Conservation (phyloP, 2,329 filamentous ascomycete species). For the Cryphonectria carpinicola region DNA sequence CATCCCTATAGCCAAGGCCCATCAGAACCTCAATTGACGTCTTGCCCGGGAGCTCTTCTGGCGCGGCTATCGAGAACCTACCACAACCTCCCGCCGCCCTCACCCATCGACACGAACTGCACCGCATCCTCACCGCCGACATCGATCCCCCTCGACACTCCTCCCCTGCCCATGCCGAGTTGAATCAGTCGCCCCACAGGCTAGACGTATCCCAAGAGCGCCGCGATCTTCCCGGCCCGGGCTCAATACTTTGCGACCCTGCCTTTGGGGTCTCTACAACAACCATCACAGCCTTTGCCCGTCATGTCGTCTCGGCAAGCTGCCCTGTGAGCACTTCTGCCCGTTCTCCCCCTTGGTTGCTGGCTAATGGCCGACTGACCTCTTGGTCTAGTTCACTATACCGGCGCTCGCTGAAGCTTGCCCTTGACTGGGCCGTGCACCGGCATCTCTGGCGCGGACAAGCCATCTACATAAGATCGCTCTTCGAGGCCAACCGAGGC, state of each 20-base stretch:
- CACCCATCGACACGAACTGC: not conserved
- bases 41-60: slow-evolving; percentile 5
- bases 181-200: slow-evolving; percentile 10
- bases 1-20: slow-evolving; percentile 2
- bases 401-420: slow-evolving; percentile 87
- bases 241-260: not conserved
- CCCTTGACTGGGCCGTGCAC: slow-evolving; percentile 94
- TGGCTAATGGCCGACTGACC: not conserved
- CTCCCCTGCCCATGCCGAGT: slow-evolving; percentile 7
- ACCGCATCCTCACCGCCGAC: slow-evolving; percentile 1
- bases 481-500: slow-evolving; percentile 92
- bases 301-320: slow-evolving; percentile 54
- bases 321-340: slow-evolving; percentile 51
- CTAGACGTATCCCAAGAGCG: slow-evolving; percentile 17
- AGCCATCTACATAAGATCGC: slow-evolving; percentile 89
- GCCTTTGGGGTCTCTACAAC: not conserved
- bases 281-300: slow-evolving; percentile 21
- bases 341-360: slow-evolving; percentile 25
- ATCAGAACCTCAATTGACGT: slow-evolving; percentile 15
- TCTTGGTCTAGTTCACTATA: slow-evolving; percentile 69
- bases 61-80: not conserved
- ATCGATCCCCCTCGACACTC: not conserved
- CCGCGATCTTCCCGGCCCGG: slow-evolving; percentile 10
- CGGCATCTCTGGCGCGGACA: slow-evolving; percentile 93
- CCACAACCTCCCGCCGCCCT: not conserved